Conservation (phyloP, 169 alveolate genomes). For the Cryptosporidium bovis region DNA sequence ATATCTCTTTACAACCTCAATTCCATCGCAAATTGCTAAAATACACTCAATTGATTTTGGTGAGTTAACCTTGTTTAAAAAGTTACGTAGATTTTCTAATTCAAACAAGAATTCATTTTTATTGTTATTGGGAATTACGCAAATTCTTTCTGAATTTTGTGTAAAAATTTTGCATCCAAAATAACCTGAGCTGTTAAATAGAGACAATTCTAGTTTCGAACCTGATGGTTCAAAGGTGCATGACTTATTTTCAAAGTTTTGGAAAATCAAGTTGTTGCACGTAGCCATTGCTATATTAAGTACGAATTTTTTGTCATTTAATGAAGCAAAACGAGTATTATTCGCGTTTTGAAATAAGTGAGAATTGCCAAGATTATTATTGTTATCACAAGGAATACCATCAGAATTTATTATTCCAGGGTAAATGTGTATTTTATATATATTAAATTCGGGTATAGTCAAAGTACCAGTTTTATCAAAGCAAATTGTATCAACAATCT, state of each 20-base stretch:
- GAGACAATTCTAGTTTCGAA: slow-evolving; percentile 46
- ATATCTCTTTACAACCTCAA: slow-evolving; percentile 32
- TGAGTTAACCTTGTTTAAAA: background rate
- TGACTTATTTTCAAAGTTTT: background rate
- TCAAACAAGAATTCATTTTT: background rate
- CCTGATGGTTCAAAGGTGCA: slow-evolving; percentile 9
- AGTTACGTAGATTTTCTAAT: background rate
- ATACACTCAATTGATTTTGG: slow-evolving; percentile 14
- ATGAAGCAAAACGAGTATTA: no score
- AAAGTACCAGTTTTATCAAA: slow-evolving; percentile 71
- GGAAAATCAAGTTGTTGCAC: slow-evolving; percentile 49
- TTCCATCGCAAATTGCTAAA: slow-evolving; percentile 14
- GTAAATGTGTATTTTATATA: slow-evolving; percentile 21
- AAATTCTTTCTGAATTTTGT: slow-evolving; percentile 26
- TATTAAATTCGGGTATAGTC: slow-evolving; percentile 7
- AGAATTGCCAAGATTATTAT: background rate
- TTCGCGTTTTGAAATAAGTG: background rate
- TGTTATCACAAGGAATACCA: background rate
- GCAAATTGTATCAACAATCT: slow-evolving; percentile 29
- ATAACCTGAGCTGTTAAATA: slow-evolving; percentile 35
- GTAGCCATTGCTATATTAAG: slow-evolving; percentile 27
- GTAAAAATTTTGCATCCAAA: slow-evolving; percentile 9
- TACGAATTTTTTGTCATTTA: background rate
- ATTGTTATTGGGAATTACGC: slow-evolving; percentile 15
- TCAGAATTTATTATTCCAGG: background rate